Evolutionary conservation across 2,329 filamentous ascomycete species (phyloP), one percentile per base, ranked within the genome.

Genomic region (Cytospora chrysosperma): DNA sequence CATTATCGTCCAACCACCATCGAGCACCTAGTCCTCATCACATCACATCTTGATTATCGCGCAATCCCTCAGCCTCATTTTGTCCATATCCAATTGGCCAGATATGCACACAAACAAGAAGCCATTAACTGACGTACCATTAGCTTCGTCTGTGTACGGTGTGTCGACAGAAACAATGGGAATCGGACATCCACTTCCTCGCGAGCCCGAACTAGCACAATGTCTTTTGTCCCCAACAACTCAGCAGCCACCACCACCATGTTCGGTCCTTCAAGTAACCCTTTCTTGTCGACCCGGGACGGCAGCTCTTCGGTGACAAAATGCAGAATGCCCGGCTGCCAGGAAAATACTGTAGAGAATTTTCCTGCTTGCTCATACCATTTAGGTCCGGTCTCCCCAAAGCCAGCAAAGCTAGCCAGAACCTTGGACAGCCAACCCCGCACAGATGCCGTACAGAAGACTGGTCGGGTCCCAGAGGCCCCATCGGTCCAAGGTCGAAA

Each of bases 131-230:
- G 17, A 60, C 56, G 9, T 54, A 28, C n/a, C 47, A 28, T n/a
- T 19, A 66, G 64, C 30, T 64, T 66, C 55, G 61, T 37, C 52
- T 66, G 64, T 63, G 32, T 24, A 40, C 59, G 37, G 57, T 66
- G 64, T 28, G 17, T 61, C 59, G 15, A 50, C 21, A 55, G 59
- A 27, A 61, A 61, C 37, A n/a, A 61, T 61, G 59, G 59, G 59
- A 61, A 21, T 49, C 59, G 47, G 59, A 53, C 51, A 55, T 27
- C 24, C 37, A 40, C 34, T 61, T 34, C 59, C 37, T 55, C 51
- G 55, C 12, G 50, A 32, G 24, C 40, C 51, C 51, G 47, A 27
- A 55, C n/a, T 55, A 55, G 28, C 32, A 49, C 51, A 55, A 26
- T 32, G 28, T 30, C 27, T 28, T 26, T 28, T 21, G 37, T 30